These are phyloP conservation scores for Yamadazyma nakazawae DNA, from an alignment of 805 yeast species.

Conservation along the genomic window DNA sequence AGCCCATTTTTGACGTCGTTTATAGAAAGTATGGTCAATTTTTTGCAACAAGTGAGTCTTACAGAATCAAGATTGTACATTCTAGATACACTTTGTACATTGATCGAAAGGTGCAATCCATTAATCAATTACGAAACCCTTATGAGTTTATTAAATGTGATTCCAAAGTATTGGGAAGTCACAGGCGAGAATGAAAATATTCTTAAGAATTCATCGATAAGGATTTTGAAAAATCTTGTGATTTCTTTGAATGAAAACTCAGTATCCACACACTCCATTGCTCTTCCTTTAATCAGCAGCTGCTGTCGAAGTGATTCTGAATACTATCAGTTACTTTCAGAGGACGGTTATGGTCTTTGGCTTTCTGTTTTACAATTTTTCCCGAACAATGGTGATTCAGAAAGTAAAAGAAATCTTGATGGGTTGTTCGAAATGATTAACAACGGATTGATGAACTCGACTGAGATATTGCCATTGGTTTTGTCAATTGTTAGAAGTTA, in stretches of 20 bases:
- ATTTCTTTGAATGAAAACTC: conserved; percentile 56
- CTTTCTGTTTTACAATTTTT: conserved; percentile 60
- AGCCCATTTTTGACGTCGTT: conserved; percentile 58
- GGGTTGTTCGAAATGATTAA: conserved; percentile 50
- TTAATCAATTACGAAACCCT: conserved; percentile 51
- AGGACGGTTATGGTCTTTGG: conserved; percentile 89
- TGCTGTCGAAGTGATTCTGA: conserved; percentile 51
- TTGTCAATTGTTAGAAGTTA: conserved; percentile 64
- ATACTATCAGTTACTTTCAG: conserved; percentile 56
- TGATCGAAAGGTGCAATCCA: conserved; percentile 66
- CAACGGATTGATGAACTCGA: conserved; percentile 61
- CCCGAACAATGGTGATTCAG: conserved; percentile 30
- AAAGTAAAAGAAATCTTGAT: conserved; percentile 35
- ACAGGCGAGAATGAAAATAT: conserved; percentile 45
- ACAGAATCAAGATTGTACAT: conserved; percentile 78
- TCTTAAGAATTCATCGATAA: conserved; percentile 35
- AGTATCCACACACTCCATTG: conserved; percentile 46
- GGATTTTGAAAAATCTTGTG: conserved; percentile 57
- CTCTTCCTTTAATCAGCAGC: conserved; percentile 62
- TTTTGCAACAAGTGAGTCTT: conserved; percentile 49
- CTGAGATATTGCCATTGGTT: conserved; percentile 69
- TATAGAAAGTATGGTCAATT: conserved; percentile 45
- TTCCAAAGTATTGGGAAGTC: conserved; percentile 78
- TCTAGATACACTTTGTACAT: conserved; percentile 60
- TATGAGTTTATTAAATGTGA: conserved; percentile 45